Base-by-base conservation (phyloP, 768 basidiomycete genomes). In the Xerocomellus amylosporus region DNA sequence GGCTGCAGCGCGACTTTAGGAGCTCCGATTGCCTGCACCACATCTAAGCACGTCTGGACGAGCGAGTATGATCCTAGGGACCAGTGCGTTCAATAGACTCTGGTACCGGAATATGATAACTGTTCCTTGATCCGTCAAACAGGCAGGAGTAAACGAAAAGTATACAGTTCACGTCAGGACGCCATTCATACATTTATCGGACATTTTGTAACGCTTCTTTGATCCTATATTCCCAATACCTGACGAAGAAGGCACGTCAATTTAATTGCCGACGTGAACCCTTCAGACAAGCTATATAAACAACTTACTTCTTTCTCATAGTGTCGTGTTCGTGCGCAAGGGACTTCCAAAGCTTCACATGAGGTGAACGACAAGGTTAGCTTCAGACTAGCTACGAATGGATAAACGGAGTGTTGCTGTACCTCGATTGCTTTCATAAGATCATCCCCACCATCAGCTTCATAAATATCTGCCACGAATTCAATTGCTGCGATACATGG, bases 401-500 rank as follows among this genome's bases (percentile, higher is more conserved):
- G 53, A 22, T 20, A 39, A 45, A 19, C 9, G 19, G n/a, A 39
- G 39, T 8, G 33, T 17, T 22, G 8, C 62, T 66, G 53, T 57
- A 86, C 82, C 75, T 81, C 75, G 12, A 73, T 72, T 3, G 83
- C 84, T 62, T 75, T 77, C 51, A 73, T 51, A 0, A 79, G 63
- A 38, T 71, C 72, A 12, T 78, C 75, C 28, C 77, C 75, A n/a
- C 79, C 84, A 49, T 78, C 77, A 34, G 36, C 76, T 72, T 87
- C 87, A 62, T 83, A 77, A 2, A 85, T 77, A 64, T 95, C 91
- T 1, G 92, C 93, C 57, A 93, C 59, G 69, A 94, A 92, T 68
- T 96, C 93, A 44, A 95, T 74, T 9, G 94, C 94, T 20, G 84
- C 77, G 6, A 81, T 75, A 52, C 88, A 87, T 3, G 94, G 93